Base-by-base conservation (phyloP, 371 early-diverging fungal species). In the Entomophthora muscae region DNA sequence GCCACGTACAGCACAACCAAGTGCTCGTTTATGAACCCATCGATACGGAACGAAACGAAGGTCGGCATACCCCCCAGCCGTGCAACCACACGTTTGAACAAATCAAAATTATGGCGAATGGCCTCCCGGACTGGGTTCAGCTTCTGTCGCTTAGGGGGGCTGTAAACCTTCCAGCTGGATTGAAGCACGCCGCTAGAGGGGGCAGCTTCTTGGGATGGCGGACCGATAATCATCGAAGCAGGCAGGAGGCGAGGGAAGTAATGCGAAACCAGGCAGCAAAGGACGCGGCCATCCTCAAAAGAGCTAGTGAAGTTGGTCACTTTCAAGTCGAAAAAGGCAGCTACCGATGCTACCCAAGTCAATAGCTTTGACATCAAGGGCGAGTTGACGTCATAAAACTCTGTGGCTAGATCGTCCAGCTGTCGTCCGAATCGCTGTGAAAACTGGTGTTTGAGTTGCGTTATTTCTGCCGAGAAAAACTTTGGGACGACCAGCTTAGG, bases 401-500 rank as follows among this genome's bases (percentile, higher is more conserved):
- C 12, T 23, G 12, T 23, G 23, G 12, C 24, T 22, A 55, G 12
- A 55, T 55, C 55, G 23, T 10, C 23, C 55, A 12, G 10, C 12
- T n/a, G n/a, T n/a, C n/a, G n/a, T n/a, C n/a, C n/a, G n/a, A n/a
- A n/a, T n/a, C n/a, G n/a, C n/a, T n/a, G n/a, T n/a, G n/a, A 24
- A 31, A 23, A n/a, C 27, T 23, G 12, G 12, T 10, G 7, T 55
- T 55, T 23, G 10, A 55, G 23, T 55, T 23, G 55, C 10, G 23
- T 23, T 23, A 55, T 21, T 23, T 55, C 21, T 23, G 23, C 12
- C 24, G 21, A 22, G 10, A 55, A 21, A 12, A 12, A 55, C 55
- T 55, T 23, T 12, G 12, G 7, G 10, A 7, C 55, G 26, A 55
- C 26, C 26, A 55, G 23, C 21, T 66, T 67, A n/a, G 71, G 60